Base-by-base conservation (phyloP, 108 stramenopile genomes). In the Discostella pseudostelligera region DNA sequence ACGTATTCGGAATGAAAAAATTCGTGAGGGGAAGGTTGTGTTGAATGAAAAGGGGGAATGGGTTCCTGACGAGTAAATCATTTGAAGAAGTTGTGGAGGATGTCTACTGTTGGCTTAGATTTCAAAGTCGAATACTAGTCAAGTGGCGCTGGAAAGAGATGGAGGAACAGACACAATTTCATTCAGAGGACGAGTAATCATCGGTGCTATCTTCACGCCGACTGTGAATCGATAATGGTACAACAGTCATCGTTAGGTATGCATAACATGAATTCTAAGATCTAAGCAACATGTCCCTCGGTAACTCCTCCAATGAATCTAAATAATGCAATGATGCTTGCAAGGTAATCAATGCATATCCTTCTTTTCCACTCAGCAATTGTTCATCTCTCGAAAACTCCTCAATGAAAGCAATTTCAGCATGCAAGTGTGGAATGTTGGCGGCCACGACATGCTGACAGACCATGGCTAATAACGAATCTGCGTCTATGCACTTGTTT, bases 361-460 rank as follows among this genome's bases (percentile, higher is more conserved):
- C 93, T 76, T 94, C 93, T 60, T 84, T 86, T 1, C 93, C 93
- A 14, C 84, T 81, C 8, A 89, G 62, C 19, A 94, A 65, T 43
- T 89, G 88, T 57, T 89, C 87, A 51, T 94, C 90, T 43, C 87
- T 73, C 8, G 93, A 85, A 77, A 94, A 94, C 59, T 94, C 93
- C 68, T 94, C 93, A 65, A 94, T 60, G 49, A 94, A 94, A 12
- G 82, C 82, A 17, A 90, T 70, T 63, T 94, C 88, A 11, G 89
- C 87, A 71, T 93, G 85, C 60, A 89, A 86, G 22, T 76, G 32
- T 0, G 48, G 36, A 0, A 90, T 81, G 28, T 82, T 81, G 4
- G 88, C 86, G 36, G 77, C 74, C 54, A 87, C 60, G 50, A 93
- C 65, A 66, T 93, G 92, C 50, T 87, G 85, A 59, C 92, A 93